phyloP scores from a whole-genome alignment of 495 filamentous ascomycete species.

The Podospora pseudoanserina region DNA sequence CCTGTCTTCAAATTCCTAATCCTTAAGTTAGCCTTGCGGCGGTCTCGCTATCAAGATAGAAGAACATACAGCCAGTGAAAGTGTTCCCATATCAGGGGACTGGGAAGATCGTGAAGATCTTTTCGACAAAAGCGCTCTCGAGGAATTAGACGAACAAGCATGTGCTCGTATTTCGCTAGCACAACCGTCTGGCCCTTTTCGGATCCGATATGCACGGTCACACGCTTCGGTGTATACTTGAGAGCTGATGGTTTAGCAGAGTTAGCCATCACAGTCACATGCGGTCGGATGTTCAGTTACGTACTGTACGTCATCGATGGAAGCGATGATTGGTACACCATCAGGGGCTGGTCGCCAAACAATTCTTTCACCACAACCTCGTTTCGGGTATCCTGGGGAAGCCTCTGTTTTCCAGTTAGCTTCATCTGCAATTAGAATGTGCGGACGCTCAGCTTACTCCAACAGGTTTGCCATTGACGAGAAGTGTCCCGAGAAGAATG shows the following conservation, averaged over 20 bases:
- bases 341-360: conserved; percentile 48
- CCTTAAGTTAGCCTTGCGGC: neutral
- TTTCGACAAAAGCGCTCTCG: conserved; percentile 24
- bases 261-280: neutral
- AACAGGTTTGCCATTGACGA: conserved; percentile 47
- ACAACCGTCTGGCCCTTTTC: conserved; percentile 38
- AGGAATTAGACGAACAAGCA: conserved; percentile 38
- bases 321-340: conserved; percentile 43
- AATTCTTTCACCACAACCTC: conserved; percentile 39
- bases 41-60: neutral
- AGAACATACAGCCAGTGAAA: conserved; percentile 56
- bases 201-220: conserved; percentile 47
- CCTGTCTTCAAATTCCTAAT: conserved; percentile 36
- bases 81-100: conserved; percentile 43
- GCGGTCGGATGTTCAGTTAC: neutral
- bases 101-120: conserved; percentile 47
- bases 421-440: neutral
- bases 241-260: neutral
- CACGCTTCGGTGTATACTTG: conserved; percentile 4
- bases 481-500: conserved; percentile 45
- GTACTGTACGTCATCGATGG: conserved; percentile 44
- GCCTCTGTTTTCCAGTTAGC: conserved; percentile 22
- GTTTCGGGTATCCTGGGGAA: conserved; percentile 43
- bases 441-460: conserved; percentile 21
- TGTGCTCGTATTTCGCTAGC: conserved; percentile 22